phyloP scores from a whole-genome alignment of 345 rosid species.

The Crucihimalaya himalaica region DNA sequence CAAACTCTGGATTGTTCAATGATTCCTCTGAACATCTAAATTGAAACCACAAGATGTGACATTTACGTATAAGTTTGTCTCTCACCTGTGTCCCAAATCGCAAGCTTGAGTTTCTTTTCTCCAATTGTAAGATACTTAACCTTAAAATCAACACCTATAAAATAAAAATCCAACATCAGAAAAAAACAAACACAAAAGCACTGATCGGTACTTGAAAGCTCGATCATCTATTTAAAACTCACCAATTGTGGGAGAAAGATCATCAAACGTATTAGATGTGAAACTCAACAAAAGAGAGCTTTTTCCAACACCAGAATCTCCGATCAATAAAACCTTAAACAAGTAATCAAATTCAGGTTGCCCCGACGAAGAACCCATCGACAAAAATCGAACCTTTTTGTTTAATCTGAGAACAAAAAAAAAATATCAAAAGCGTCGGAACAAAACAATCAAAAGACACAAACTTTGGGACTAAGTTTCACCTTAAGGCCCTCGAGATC shows the following conservation, averaged over 20 bases:
- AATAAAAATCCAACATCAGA: conserved; percentile 10
- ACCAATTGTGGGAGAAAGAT: conserved; percentile 81
- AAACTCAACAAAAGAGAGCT: conserved; percentile 76
- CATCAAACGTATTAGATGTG: conserved; percentile 71
- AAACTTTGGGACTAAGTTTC: conserved; percentile 19
- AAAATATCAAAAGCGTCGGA: not conserved
- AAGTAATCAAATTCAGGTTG: conserved; percentile 72
- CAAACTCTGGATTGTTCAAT: not conserved
- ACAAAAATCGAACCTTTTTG: not conserved
- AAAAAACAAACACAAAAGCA: not conserved
- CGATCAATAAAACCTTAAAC: conserved; percentile 72
- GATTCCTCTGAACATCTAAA: not conserved
- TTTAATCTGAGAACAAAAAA: not conserved
- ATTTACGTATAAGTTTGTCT: conserved; percentile 1
- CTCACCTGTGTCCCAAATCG: conserved; percentile 94
- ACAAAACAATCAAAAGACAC: not conserved
- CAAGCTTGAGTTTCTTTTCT: conserved; percentile 89
- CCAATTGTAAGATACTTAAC: conserved; percentile 74
- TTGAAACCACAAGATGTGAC: not conserved
- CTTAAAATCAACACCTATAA: conserved; percentile 90
- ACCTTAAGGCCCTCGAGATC: conserved; percentile 26
- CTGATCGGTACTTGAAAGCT: not conserved
- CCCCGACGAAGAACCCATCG: conserved; percentile 63
- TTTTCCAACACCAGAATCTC: conserved; percentile 90
- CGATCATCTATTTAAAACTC: not conserved